Conservation (phyloP, 805 yeast species). For the Ogataea kodamae region DNA sequence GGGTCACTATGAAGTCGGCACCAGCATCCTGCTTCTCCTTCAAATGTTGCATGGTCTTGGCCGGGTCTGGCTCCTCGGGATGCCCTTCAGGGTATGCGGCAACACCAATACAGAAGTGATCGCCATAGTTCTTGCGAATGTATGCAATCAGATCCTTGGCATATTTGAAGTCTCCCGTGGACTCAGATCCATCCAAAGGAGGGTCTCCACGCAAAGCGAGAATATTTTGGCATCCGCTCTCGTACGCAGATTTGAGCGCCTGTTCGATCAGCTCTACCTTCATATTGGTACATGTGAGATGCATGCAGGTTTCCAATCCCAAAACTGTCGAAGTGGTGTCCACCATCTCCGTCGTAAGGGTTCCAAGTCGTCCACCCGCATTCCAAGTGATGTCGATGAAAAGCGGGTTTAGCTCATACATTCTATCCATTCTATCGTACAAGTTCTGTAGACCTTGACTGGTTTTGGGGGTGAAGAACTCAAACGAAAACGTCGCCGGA, state of each 20-base stretch:
- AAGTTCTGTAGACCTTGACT: slow-evolving; percentile 94
- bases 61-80: slow-evolving; percentile 71
- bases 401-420: slow-evolving; percentile 87
- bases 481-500: slow-evolving; percentile 84
- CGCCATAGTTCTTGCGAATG: slow-evolving; percentile 74
- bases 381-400: slow-evolving; percentile 98
- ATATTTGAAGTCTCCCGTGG: slow-evolving; percentile 79
- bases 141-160: slow-evolving; percentile 83
- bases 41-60: slow-evolving; percentile 54
- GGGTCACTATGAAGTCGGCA: slow-evolving; percentile 90
- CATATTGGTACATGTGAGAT: slow-evolving; percentile 96
- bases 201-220: slow-evolving; percentile 96
- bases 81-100: slow-evolving; percentile 99
- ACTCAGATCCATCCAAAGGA: slow-evolving; percentile 69
- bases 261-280: slow-evolving; percentile 71
- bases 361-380: slow-evolving; percentile 89
- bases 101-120: slow-evolving; percentile 90
- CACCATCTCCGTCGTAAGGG: slow-evolving; percentile 86
- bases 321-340: slow-evolving; percentile 84
- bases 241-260: slow-evolving; percentile 80
- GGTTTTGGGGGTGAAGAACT: slow-evolving; percentile 96
- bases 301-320: slow-evolving; percentile 97
- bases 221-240: slow-evolving; percentile 92
- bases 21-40: slow-evolving; percentile 93
- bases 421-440: slow-evolving; percentile 95